These are phyloP conservation scores for Cyclotella baltica DNA, from an alignment of 108 stramenopile species.

Conservation along the genomic window DNA sequence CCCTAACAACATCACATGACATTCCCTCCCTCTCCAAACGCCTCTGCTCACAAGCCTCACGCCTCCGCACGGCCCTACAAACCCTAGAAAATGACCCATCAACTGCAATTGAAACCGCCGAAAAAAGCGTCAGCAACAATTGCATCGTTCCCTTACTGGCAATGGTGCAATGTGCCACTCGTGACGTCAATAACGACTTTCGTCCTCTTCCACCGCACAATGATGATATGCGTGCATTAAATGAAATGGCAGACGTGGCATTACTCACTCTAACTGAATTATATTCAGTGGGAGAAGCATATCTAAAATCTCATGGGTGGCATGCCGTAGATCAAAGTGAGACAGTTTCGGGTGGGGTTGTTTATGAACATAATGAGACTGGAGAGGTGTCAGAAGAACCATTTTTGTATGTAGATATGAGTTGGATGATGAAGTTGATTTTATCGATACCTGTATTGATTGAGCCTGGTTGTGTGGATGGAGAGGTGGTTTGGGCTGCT, in stretches of 20 bases:
- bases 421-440: constrained; percentile 32
- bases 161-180: constrained; percentile 24
- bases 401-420: not conserved
- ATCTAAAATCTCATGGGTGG: constrained; percentile 24
- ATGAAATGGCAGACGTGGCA: constrained; percentile 31
- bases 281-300: constrained; percentile 6
- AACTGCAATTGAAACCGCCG: constrained; percentile 22
- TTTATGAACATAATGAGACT: constrained; percentile 28
- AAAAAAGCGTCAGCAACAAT: constrained; percentile 18
- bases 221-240: constrained; percentile 3
- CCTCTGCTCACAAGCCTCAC: constrained; percentile 21
- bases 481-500: constrained; percentile 36
- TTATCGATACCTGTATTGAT: constrained; percentile 34
- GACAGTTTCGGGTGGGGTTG: constrained; percentile 16
- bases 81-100: constrained; percentile 11
- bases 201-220: constrained; percentile 9
- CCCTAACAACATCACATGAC: not conserved
- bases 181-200: constrained; percentile 26
- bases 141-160: constrained; percentile 24
- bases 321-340: constrained; percentile 15
- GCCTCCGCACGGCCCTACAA: constrained; percentile 22
- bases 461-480: constrained; percentile 30
- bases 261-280: constrained; percentile 20
- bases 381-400: constrained; percentile 35
- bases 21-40: constrained; percentile 15